Percentiles rank a stretch among this genome's conserved stretches.
Evolutionary conservation across 306 rosid species (phyloP).

Genomic region (Citrullus mucosospermus): DNA sequence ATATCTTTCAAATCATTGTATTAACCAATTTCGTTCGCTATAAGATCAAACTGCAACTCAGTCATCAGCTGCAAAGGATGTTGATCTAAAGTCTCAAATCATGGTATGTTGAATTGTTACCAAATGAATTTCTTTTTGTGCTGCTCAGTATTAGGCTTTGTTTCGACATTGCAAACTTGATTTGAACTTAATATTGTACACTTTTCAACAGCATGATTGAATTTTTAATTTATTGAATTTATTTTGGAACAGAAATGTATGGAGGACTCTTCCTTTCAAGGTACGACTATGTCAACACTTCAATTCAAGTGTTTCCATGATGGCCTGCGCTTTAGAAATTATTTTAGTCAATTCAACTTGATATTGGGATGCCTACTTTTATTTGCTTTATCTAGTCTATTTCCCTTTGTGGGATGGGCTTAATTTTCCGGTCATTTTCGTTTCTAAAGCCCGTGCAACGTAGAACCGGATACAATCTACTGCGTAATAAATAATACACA

Average conservation of each 20-base stretch:
- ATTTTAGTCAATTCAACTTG: neutral
- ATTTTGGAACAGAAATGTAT: constrained; percentile 55
- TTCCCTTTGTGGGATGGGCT: neutral
- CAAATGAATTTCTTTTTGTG: neutral
- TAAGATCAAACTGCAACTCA: constrained; percentile 24
- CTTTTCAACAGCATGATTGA: neutral
- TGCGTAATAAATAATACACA: neutral
- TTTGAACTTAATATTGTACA: neutral
- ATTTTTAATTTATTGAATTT: constrained; percentile 10
- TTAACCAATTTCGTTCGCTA: constrained; percentile 9
- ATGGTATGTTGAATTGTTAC: constrained; percentile 26
- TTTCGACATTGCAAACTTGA: neutral
- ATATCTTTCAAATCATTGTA: constrained; percentile 9
- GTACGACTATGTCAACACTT: constrained; percentile 21
- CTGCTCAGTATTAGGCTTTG: constrained; percentile 9
- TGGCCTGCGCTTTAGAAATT: neutral
- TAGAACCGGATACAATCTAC: neutral
- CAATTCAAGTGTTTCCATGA: neutral
- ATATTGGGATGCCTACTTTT: neutral
- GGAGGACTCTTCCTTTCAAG: constrained; percentile 90
- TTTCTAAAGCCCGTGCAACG: neutral
- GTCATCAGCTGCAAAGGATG: constrained; percentile 25
- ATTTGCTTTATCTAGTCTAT: neutral
- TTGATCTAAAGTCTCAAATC: constrained; percentile 52
- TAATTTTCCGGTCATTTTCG: neutral